Conservation (phyloP, 352 stramenopile species). For the Phytophthora quininea region DNA sequence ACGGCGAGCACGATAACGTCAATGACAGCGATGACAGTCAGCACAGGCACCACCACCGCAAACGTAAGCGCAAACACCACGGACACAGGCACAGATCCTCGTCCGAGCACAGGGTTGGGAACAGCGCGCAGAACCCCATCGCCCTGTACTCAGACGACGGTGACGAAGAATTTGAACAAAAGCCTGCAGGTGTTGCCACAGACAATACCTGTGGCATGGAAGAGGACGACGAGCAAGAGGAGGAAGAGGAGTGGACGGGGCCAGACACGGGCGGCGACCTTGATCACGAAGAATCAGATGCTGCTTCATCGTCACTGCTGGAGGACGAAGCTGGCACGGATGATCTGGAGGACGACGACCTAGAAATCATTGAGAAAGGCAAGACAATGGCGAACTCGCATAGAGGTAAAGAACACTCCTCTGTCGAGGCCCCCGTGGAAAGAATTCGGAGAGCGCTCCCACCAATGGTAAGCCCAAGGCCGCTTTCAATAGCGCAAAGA, state of each 20-base stretch:
- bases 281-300: constrained; percentile 22
- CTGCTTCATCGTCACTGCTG: constrained; percentile 4
- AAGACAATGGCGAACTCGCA: constrained; percentile 7
- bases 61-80: constrained; percentile 9
- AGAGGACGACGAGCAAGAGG: not conserved
- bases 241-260: constrained; percentile 26
- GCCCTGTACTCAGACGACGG: constrained; percentile 31
- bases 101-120: constrained; percentile 10
- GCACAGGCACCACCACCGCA: constrained; percentile 1
- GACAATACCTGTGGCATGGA: constrained; percentile 21
- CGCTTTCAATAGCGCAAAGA: not conserved
- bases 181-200: not conserved
- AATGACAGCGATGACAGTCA: constrained; percentile 9
- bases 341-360: constrained; percentile 16
- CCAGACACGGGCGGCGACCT: constrained; percentile 16
- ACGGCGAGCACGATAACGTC: constrained; percentile 9
- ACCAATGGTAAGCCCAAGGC: constrained; percentile 12
- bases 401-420: constrained; percentile 4
- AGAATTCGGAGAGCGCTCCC: not conserved
- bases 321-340: constrained; percentile 18
- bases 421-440: constrained; percentile 9
- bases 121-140: constrained; percentile 27
- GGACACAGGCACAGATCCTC: constrained; percentile 8
- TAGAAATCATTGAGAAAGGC: constrained; percentile 3
- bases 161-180: constrained; percentile 1